phyloP scores from a whole-genome alignment of 768 basidiomycete genomes.

The Phylloporus scabripes region DNA sequence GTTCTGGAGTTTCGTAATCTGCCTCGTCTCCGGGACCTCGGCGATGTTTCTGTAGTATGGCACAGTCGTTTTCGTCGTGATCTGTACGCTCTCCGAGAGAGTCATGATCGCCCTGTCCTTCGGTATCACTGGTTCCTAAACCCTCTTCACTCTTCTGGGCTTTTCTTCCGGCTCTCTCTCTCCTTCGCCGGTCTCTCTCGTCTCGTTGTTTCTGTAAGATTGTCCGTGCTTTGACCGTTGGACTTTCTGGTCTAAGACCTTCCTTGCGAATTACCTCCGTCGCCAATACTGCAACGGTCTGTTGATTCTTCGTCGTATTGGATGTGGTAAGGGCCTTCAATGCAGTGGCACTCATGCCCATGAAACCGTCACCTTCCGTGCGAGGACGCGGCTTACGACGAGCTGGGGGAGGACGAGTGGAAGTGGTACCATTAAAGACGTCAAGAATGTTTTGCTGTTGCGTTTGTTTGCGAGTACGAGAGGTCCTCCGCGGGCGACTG shows the following conservation, averaged over 20 bases:
- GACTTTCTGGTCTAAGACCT: conserved; percentile 72
- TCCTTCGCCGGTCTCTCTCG: conserved; percentile 48
- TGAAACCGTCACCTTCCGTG: conserved; percentile 41
- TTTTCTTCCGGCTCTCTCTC: conserved; percentile 56
- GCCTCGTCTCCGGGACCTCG: conserved; percentile 78
- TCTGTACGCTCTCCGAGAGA: conserved; percentile 3
- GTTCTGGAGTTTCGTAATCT: conserved; percentile 66
- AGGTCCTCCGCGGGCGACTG: conserved; percentile 41
- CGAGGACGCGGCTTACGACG: conserved; percentile 42
- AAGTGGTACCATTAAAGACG: conserved; percentile 31
- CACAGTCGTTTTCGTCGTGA: conserved; percentile 25
- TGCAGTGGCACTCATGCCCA: conserved; percentile 63
- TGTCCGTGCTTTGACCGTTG: conserved; percentile 67
- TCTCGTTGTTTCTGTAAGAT: conserved; percentile 63
- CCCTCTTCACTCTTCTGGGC: conserved; percentile 43
- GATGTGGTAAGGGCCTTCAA: conserved; percentile 64
- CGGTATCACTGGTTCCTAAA: conserved; percentile 22
- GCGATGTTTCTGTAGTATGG: conserved; percentile 37
- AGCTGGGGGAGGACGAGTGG: conserved; percentile 29
- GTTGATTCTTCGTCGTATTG: conserved; percentile 72
- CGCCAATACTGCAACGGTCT: conserved; percentile 55
- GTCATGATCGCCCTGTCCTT: conserved; percentile 17
- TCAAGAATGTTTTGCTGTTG: conserved; percentile 33
- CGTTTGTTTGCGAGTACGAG: conserved; percentile 43
- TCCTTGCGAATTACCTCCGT: conserved; percentile 66